These are phyloP conservation scores for Aspergillus caelatus DNA, from an alignment of 2,329 filamentous ascomycete species.

Conservation along the genomic window DNA sequence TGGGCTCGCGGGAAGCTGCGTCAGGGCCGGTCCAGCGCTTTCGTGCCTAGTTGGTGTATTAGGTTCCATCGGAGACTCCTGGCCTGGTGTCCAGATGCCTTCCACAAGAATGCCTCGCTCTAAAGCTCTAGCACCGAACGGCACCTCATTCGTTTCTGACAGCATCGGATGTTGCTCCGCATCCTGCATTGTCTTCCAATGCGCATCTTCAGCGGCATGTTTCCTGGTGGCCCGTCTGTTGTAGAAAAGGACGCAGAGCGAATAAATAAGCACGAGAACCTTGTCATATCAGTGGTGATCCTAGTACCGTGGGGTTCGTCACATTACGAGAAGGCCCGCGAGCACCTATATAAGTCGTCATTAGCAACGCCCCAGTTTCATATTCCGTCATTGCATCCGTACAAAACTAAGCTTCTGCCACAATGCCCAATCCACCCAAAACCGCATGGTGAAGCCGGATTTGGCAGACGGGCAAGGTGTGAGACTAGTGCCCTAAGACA, in stretches of 20 bases:
- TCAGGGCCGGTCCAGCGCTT: slow-evolving; percentile 7
- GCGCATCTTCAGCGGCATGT: slow-evolving; percentile 67
- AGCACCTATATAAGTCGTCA: slow-evolving; percentile 61
- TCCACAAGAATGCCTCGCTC: slow-evolving; percentile 82
- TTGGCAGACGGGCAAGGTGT: not conserved
- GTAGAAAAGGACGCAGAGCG: slow-evolving; percentile 64
- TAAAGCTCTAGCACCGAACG: slow-evolving; percentile 84
- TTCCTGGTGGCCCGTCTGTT: slow-evolving; percentile 62
- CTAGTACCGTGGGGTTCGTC: not conserved
- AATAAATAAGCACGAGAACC: slow-evolving; percentile 68
- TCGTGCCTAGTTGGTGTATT: slow-evolving; percentile 26
- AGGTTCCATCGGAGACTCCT: slow-evolving; percentile 35
- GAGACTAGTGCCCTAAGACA: not conserved
- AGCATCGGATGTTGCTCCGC: slow-evolving; percentile 59
- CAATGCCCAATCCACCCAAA: slow-evolving; percentile 72
- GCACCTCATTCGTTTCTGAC: slow-evolving; percentile 63
- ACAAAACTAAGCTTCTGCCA: slow-evolving; percentile 94
- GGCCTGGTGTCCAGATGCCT: slow-evolving; percentile 74
- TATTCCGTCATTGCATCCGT: slow-evolving; percentile 42
- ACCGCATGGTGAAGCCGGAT: slow-evolving; percentile 40
- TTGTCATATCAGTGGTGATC: slow-evolving; percentile 36
- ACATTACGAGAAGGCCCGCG: slow-evolving; percentile 65
- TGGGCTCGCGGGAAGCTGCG: not conserved
- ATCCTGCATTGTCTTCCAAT: slow-evolving; percentile 58
- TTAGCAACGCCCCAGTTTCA: slow-evolving; percentile 2